Evolutionary conservation across 164 flowering plant species (phyloP).

Genomic region (Stephania yunnanensis): DNA sequence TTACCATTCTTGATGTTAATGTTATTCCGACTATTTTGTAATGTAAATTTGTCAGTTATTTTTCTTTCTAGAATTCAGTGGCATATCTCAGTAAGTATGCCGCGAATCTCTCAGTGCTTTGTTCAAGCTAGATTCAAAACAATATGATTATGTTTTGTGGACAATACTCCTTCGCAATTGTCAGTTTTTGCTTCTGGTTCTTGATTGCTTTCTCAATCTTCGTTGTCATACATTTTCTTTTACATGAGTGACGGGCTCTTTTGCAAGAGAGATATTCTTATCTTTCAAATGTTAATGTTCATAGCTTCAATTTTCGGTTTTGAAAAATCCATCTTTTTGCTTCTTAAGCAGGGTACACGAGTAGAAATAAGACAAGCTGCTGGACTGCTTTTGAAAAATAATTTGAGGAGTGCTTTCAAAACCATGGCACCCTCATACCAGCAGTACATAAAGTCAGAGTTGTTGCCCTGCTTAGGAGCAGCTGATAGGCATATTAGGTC

Average conservation of each 20-base stretch:
- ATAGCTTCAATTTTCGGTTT: slow-evolving; percentile 7
- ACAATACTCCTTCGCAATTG: not conserved
- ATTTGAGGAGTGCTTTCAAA: slow-evolving; percentile 56
- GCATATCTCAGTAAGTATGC: not conserved
- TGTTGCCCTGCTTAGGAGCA: slow-evolving; percentile 88
- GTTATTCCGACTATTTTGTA: not conserved
- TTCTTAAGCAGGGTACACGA: slow-evolving; percentile 54
- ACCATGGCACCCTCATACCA: slow-evolving; percentile 62
- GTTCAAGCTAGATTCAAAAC: too few species aligned
- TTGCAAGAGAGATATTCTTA: not conserved
- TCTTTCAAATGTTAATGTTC: not conserved
- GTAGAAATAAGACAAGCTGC: slow-evolving; percentile 97
- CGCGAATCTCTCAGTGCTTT: not conserved
- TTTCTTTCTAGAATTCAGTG: not conserved
- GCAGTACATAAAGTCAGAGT: slow-evolving; percentile 80
- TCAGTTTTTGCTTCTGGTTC: not conserved
- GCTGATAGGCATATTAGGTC: slow-evolving; percentile 86
- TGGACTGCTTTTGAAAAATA: slow-evolving; percentile 86
- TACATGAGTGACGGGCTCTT: not conserved
- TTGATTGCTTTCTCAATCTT: not conserved
- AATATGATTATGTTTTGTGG: not conserved
- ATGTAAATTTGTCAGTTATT: not conserved
- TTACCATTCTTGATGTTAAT: not conserved
- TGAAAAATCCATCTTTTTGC: not conserved
- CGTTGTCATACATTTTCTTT: not conserved